Base-by-base conservation (phyloP, 225 moss, liverwort and hornwort genomes). In the Antitrichia curtipendula region DNA sequence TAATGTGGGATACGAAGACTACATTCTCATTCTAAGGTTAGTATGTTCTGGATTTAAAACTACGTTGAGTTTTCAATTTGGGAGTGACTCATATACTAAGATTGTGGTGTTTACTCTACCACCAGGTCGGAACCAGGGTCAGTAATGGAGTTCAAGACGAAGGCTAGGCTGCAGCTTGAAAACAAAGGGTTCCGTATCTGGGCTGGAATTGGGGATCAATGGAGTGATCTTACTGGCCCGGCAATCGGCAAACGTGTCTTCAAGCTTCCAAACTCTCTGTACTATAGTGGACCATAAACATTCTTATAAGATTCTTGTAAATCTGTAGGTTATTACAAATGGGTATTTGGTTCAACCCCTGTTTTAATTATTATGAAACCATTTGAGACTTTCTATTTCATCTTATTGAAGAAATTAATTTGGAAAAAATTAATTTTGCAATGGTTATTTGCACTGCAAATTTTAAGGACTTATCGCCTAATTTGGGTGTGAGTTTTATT, bases 221-320 rank as follows among this genome's bases (percentile, higher is more conserved):
- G 98, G 98, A 96, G 96, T 91, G 98, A 99, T 90, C 92, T 97
- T n/a, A 80, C 57, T 56, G 97, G 98, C 86, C 90, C 93, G 78
- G 95, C 97, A 61, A 74, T 70, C 54, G 97, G 98, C 83, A 88
- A 82, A 59, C 97, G 98, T 70, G 92, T 92, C 64, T 99, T 99
- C 89, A 99, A 99, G 91, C 96, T 97, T 84, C 97, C 98, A 56
- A 98, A 98, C 82, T 95, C 95, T 85, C 87, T 98, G 95, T 99
- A 92, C 70, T 92, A 83, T 80, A 83, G 75, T 80, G 52, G 83
- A 66, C 80, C 87, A 12, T 76, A 57, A 75, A 87, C 61, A 84
- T 88, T 83, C 50, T 54, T 47, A 38, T n/a, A 52, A 45, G 81
- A 75, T 81, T 85, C 82, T 65, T 73, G 71, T 52, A 79, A 60